phyloP scores from a whole-genome alignment of 805 yeast genomes.

The Candida loeiensis region DNA sequence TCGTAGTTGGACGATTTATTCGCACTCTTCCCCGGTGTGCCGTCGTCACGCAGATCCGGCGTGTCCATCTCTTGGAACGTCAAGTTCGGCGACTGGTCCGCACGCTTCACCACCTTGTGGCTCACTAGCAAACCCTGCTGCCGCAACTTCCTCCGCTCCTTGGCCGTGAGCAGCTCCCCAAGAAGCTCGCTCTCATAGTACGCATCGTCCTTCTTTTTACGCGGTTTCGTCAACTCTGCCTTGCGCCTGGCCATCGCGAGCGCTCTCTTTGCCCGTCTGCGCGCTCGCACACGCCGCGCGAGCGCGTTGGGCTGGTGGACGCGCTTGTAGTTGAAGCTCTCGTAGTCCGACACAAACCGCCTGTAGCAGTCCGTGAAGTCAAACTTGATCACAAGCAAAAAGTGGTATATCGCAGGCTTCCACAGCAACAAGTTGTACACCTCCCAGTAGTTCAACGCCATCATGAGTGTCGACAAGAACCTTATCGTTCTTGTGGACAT shows the following conservation, averaged over 20 bases:
- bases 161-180: slow-evolving; percentile 6
- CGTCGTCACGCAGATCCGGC: slow-evolving; percentile 4
- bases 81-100: slow-evolving; percentile 10
- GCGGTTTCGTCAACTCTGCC: not conserved
- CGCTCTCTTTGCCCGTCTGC: slow-evolving; percentile 12
- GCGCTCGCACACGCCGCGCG: slow-evolving; percentile 10
- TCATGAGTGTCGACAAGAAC: slow-evolving; percentile 34
- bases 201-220: slow-evolving; percentile 6
- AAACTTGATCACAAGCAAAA: slow-evolving; percentile 35
- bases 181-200: slow-evolving; percentile 4
- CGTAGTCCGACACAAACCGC: slow-evolving; percentile 33
- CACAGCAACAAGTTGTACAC: slow-evolving; percentile 37
- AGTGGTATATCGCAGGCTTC: slow-evolving; percentile 43
- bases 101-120: slow-evolving; percentile 29
- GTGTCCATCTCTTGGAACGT: slow-evolving; percentile 6
- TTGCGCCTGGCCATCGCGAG: slow-evolving; percentile 2
- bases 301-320: slow-evolving; percentile 16
- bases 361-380: slow-evolving; percentile 39
- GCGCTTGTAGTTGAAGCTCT: slow-evolving; percentile 23
- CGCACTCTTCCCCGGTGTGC: slow-evolving; percentile 13
- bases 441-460: slow-evolving; percentile 44
- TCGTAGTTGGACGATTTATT: slow-evolving; percentile 42
- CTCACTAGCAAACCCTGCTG: slow-evolving; percentile 11
- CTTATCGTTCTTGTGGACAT: slow-evolving; percentile 34
- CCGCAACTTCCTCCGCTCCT: slow-evolving; percentile 5